phyloP scores from a whole-genome alignment of 2,329 filamentous ascomycete species.

The Mycosphaerella sp. region DNA sequence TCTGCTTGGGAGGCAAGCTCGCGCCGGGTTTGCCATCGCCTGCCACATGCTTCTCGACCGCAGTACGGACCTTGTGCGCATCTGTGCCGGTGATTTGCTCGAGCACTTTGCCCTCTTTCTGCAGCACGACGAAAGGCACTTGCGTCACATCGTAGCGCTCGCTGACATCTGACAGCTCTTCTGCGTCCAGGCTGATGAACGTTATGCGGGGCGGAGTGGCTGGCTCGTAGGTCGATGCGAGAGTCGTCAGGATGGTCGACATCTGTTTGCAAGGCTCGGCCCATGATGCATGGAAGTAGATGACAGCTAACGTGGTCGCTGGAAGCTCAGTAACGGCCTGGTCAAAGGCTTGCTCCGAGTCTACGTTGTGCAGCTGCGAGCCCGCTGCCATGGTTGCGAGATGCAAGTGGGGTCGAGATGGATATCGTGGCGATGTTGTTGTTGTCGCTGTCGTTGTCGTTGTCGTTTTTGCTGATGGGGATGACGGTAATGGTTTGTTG shows the following conservation, averaged over 20 bases:
- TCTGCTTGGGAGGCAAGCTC: conserved; percentile 39
- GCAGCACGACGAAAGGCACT: conserved; percentile 83
- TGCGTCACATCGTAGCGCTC: conserved; percentile 92
- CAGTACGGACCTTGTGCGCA: conserved; percentile 72
- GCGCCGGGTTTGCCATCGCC: conserved; percentile 27
- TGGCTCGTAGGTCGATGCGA: conserved; percentile 77
- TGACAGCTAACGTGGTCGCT: conserved; percentile 65
- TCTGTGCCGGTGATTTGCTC: conserved; percentile 88
- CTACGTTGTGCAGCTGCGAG: conserved; percentile 64
- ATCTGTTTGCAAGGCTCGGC: conserved; percentile 94
- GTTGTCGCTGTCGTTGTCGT: too few species aligned
- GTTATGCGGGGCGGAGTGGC: conserved; percentile 59
- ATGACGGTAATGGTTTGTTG: too few species aligned
- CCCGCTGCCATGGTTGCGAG: conserved; percentile 20
- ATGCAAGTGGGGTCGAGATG: neutral
- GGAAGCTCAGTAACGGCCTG: conserved; percentile 60
- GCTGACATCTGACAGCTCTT: conserved; percentile 85
- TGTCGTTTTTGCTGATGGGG: too few species aligned
- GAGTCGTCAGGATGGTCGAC: conserved; percentile 74
- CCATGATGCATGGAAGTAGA: conserved; percentile 97
- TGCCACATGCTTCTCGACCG: conserved; percentile 74
- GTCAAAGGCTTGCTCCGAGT: conserved; percentile 66
- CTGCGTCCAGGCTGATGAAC: conserved; percentile 89
- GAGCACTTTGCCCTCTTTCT: conserved; percentile 66
- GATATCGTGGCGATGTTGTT: conserved; percentile 3